Conservation (phyloP, 306 rosid genomes). For the Prunus salicina region DNA sequence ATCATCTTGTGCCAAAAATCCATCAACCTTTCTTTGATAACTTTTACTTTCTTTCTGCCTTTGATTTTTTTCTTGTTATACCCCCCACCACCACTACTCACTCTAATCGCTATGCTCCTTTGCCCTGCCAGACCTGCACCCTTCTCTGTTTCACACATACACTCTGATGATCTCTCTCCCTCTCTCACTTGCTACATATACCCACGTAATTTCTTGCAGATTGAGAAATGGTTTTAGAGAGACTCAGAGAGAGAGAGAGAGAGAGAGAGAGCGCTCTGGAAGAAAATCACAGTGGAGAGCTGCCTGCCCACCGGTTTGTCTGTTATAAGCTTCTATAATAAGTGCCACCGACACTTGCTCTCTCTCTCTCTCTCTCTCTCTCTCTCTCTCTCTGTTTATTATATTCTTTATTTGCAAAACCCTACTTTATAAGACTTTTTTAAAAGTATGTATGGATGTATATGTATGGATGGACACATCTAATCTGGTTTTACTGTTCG, state of each 20-base stretch:
- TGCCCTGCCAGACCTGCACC: constrained; percentile 57
- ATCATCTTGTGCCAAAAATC: constrained; percentile 57
- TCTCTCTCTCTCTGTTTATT: background rate
- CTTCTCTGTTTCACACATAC: background rate
- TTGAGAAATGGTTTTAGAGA: background rate
- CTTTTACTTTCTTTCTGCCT: constrained; percentile 28
- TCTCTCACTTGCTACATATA: background rate
- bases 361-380: background rate
- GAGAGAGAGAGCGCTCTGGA: background rate
- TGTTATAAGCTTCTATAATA: background rate
- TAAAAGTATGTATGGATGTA: no score
- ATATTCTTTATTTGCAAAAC: background rate
- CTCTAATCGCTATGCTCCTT: constrained; percentile 34
- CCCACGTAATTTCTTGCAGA: no score
- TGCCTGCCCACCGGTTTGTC: background rate
- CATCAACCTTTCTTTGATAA: constrained; percentile 43
- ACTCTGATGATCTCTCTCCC: background rate
- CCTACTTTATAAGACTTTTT: background rate
- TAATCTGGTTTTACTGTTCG: background rate
- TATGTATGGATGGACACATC: no score
- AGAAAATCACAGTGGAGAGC: background rate
- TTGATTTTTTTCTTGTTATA: constrained; percentile 21
- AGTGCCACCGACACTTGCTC: background rate
- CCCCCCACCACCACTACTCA: constrained; percentile 18
- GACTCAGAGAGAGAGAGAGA: background rate